Percentiles rank a stretch among this genome's conserved stretches.
phyloP scores from a whole-genome alignment of 768 basidiomycete species.

The Rhizopogon vinicolor region DNA sequence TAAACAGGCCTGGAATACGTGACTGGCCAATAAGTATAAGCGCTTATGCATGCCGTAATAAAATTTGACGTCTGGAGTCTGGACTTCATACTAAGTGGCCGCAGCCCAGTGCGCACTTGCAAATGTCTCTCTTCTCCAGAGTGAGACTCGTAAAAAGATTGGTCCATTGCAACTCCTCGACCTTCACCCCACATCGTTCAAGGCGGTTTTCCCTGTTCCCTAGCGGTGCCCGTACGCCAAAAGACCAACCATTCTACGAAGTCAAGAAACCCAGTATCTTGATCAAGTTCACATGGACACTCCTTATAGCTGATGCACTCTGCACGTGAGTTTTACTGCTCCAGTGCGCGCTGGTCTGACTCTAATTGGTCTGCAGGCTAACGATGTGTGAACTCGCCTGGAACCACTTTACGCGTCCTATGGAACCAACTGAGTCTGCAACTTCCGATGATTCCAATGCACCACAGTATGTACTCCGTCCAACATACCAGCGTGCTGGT shows the following conservation, averaged over 20 bases:
- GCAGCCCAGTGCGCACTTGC: conserved; percentile 1
- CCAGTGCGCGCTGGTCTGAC: background rate
- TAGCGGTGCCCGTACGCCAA: background rate
- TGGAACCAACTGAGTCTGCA: conserved; percentile 4
- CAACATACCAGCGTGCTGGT: conserved; percentile 23
- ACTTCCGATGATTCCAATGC: conserved; percentile 8
- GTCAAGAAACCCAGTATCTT: conserved; percentile 12
- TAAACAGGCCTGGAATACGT: too few species aligned
- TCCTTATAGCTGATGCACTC: conserved; percentile 23
- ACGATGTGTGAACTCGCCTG: conserved; percentile 22
- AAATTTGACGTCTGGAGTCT: conserved; percentile 3
- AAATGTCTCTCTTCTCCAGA: conserved; percentile 6
- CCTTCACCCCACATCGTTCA: background rate
- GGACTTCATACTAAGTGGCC: too few species aligned
- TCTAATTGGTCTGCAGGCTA: conserved; percentile 10
- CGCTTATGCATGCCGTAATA: too few species aligned
- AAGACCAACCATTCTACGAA: conserved; percentile 20
- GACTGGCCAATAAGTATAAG: too few species aligned
- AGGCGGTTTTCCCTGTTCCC: background rate
- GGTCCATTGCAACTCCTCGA: background rate
- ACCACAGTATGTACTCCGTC: conserved; percentile 21
- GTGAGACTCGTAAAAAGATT: background rate
- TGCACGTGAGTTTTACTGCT: conserved; percentile 21
- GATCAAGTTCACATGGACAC: conserved; percentile 21
- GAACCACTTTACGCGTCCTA: conserved; percentile 20